Evolutionary conservation across 306 rosid species (phyloP).

Genomic region (Trichosanthes cucumerina): DNA sequence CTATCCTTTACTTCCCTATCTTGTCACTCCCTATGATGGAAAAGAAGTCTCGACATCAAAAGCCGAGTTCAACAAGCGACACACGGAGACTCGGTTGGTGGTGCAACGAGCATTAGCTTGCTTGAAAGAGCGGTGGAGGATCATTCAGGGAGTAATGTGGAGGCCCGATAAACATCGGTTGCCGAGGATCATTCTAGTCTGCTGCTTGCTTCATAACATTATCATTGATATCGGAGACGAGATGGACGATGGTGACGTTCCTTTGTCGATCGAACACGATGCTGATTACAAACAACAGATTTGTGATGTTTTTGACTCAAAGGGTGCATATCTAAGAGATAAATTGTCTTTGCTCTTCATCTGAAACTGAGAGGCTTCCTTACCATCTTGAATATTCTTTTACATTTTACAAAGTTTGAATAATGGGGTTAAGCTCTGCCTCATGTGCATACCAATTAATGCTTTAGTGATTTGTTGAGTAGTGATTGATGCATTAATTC

Average conservation of each 20-base stretch:
- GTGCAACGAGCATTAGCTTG: constrained; percentile 62
- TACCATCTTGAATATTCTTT: neutral
- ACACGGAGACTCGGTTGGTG: constrained; percentile 46
- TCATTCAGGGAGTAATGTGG: constrained; percentile 91
- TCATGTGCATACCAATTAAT: neutral
- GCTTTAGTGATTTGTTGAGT: neutral
- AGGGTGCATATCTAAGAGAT: constrained; percentile 58
- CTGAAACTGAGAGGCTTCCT: constrained; percentile 17
- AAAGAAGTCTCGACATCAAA: constrained; percentile 42
- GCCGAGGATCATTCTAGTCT: constrained; percentile 83
- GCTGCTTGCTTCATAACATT: constrained; percentile 89
- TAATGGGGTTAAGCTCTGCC: neutral
- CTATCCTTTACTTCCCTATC: constrained; percentile 68
- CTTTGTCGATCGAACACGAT: constrained; percentile 57
- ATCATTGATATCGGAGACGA: constrained; percentile 59
- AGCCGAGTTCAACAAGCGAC: constrained; percentile 52
- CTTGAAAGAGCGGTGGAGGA: constrained; percentile 81
- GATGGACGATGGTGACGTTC: constrained; percentile 27
- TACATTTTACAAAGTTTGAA: neutral
- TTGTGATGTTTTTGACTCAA: constrained; percentile 46
- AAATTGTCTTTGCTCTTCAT: constrained; percentile 39
- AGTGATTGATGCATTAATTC: neutral
- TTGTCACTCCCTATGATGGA: constrained; percentile 71
- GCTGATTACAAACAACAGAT: constrained; percentile 52
- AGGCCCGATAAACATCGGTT: constrained; percentile 81